A percentile compares a stretch with the other conserved stretches of the same genome.
Evolutionary conservation across 129 eudicot species (phyloP).

Genomic region (Flaveria linearis): DNA sequence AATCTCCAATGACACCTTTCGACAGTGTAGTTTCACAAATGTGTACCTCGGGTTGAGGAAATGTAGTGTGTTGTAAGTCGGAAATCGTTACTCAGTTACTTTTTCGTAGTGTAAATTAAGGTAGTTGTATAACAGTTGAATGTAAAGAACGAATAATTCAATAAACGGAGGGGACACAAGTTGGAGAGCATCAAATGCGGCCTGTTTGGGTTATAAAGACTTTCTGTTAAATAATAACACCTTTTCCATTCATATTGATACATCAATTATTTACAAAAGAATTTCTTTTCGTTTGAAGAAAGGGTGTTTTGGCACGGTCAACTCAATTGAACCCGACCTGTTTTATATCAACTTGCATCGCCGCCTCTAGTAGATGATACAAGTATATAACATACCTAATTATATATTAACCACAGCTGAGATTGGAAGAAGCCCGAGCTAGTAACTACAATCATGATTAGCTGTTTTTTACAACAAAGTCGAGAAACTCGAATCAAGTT

Average conservation of each 20-base stretch:
- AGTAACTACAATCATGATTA: conserved; percentile 11
- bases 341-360: too few relatives aligned
- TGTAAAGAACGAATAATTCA: conserved; percentile 29
- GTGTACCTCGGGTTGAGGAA: conserved; percentile 2
- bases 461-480: conserved; percentile 25
- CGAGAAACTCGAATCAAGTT: neutral
- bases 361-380: neutral
- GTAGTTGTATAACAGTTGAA: neutral
- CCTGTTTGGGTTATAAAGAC: neutral
- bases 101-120: neutral
- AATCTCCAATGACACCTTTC: neutral
- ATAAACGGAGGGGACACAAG: neutral
- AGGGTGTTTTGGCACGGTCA: neutral
- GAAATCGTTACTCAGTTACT: neutral
- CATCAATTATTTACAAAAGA: neutral
- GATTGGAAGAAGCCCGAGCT: neutral
- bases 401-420: neutral
- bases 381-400: conserved; percentile 1
- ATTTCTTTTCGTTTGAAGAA: neutral
- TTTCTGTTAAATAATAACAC: too few relatives aligned
- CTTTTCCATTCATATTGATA: neutral
- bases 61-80: conserved; percentile 15
- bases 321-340: neutral
- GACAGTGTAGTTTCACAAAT: conserved; percentile 11
- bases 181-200: neutral